These are phyloP conservation scores for Actinomortierella ambigua DNA, from an alignment of 371 early-diverging fungal species.

Conservation along the genomic window DNA sequence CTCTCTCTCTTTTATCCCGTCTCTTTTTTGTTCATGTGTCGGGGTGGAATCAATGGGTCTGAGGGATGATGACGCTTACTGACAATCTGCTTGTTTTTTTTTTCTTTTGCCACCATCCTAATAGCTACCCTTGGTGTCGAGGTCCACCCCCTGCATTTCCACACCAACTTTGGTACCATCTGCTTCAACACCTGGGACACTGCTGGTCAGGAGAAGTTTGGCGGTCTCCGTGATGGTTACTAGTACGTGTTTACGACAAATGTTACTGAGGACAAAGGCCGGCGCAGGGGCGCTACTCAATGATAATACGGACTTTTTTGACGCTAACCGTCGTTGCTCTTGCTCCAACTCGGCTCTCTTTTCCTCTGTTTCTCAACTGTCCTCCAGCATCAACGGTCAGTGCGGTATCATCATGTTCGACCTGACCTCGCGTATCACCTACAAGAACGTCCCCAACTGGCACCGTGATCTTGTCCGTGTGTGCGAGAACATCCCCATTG, in stretches of 20 bases:
- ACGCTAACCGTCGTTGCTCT: background rate
- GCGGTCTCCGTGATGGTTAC: conserved; percentile 99
- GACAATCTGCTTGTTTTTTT: background rate
- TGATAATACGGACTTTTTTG: too few species aligned
- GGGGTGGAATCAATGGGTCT: background rate
- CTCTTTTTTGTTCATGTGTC: background rate
- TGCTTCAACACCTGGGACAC: conserved; percentile 99
- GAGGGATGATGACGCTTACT: background rate
- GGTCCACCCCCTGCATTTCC: conserved; percentile 97
- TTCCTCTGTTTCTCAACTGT: background rate
- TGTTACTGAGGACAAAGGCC: too few species aligned
- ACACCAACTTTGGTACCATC: conserved; percentile 96
- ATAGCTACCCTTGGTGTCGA: conserved; percentile 99
- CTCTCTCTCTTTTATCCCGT: too few species aligned
- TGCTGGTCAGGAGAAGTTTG: conserved; percentile 99
- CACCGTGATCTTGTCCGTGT: conserved; percentile 99
- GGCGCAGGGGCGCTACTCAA: too few species aligned
- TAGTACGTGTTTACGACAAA: conserved; percentile 71
- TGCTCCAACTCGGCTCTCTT: background rate
- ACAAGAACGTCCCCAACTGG: conserved; percentile 99
- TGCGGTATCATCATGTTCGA: conserved; percentile 99
- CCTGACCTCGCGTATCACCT: conserved; percentile 99
- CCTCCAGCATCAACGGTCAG: conserved; percentile 93
- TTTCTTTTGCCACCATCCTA: conserved; percentile 11
- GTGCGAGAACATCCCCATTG: conserved; percentile 99